Conservation (phyloP, 768 basidiomycete species). For the Calocybe gangraenosa region DNA sequence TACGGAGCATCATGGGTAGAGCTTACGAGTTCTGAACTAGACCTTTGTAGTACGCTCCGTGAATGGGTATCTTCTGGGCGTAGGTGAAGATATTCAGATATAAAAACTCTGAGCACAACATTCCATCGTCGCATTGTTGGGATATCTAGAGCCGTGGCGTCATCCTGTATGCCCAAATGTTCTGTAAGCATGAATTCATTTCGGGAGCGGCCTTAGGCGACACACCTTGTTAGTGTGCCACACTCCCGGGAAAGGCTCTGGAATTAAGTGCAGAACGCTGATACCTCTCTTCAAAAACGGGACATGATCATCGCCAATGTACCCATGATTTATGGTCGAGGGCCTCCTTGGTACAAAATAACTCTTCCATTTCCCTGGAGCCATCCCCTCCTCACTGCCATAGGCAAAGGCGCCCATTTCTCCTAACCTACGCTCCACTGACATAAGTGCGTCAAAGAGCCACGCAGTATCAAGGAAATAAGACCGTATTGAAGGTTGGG, state of each 20-base stretch:
- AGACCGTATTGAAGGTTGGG: slow-evolving; percentile 69
- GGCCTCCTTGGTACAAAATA: slow-evolving; percentile 60
- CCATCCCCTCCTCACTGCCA: slow-evolving; percentile 38
- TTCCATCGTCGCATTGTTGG: slow-evolving; percentile 90
- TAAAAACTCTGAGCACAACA: slow-evolving; percentile 80
- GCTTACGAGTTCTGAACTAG: slow-evolving; percentile 46
- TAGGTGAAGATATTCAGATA: slow-evolving; percentile 84
- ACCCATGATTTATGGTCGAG: slow-evolving; percentile 38
- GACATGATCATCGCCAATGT: slow-evolving; percentile 90
- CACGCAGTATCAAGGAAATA: slow-evolving; percentile 89
- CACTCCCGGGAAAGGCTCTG: slow-evolving; percentile 83
- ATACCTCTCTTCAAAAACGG: slow-evolving; percentile 86
- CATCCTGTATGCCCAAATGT: slow-evolving; percentile 56
- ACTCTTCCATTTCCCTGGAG: slow-evolving; percentile 48
- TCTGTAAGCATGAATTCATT: background rate
- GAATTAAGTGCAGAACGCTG: slow-evolving; percentile 84
- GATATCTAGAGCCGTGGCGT: slow-evolving; percentile 79
- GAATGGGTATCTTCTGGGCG: slow-evolving; percentile 42
- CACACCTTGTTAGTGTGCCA: slow-evolving; percentile 74
- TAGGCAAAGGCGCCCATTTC: slow-evolving; percentile 58
- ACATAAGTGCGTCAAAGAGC: slow-evolving; percentile 78
- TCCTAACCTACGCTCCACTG: slow-evolving; percentile 69
- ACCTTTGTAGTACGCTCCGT: slow-evolving; percentile 27
- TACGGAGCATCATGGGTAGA: background rate
- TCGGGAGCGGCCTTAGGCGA: slow-evolving; percentile 31